Percentiles rank a stretch among this genome's conserved stretches.
phyloP scores from a whole-genome alignment of 2,329 filamentous ascomycete genomes.

The Trichoderma sp. region DNA sequence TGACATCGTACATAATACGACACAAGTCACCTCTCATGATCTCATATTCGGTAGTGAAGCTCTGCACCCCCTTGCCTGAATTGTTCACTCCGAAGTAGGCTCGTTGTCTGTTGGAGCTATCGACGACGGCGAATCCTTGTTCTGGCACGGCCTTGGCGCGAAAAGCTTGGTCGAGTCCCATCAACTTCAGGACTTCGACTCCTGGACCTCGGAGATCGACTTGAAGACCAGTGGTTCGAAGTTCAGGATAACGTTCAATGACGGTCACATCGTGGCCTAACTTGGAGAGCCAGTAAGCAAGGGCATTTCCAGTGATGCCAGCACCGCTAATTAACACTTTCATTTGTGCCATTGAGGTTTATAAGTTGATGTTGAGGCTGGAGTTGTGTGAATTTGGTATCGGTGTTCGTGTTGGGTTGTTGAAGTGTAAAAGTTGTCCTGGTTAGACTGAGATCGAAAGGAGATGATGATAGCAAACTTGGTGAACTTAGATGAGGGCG shows the following conservation, averaged over 20 bases:
- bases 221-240: conserved; percentile 40
- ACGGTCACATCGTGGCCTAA: conserved; percentile 37
- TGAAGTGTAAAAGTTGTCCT: not conserved
- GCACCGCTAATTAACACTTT: conserved; percentile 27
- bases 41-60: conserved; percentile 50
- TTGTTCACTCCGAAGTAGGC: conserved; percentile 33
- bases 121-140: conserved; percentile 48
- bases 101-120: conserved; percentile 38
- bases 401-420: not conserved
- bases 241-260: conserved; percentile 37
- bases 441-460: too few relatives aligned
- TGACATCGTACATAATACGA: conserved; percentile 40
- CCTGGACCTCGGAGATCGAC: conserved; percentile 47
- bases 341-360: conserved; percentile 5
- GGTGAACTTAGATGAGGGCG: too few relatives aligned
- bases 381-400: not conserved
- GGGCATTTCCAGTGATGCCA: conserved; percentile 34
- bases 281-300: conserved; percentile 33
- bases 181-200: conserved; percentile 38
- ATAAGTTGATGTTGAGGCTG: conserved; percentile 23
- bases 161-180: conserved; percentile 39
- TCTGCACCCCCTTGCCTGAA: conserved; percentile 15
- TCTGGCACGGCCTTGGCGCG: conserved; percentile 42
- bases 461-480: not conserved
- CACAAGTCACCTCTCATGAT: conserved; percentile 55